Percentiles rank a stretch among this genome's conserved stretches.
These are phyloP conservation scores for Phytophthora sp. DNA, from an alignment of 352 stramenopile species.

Conservation along the genomic window DNA sequence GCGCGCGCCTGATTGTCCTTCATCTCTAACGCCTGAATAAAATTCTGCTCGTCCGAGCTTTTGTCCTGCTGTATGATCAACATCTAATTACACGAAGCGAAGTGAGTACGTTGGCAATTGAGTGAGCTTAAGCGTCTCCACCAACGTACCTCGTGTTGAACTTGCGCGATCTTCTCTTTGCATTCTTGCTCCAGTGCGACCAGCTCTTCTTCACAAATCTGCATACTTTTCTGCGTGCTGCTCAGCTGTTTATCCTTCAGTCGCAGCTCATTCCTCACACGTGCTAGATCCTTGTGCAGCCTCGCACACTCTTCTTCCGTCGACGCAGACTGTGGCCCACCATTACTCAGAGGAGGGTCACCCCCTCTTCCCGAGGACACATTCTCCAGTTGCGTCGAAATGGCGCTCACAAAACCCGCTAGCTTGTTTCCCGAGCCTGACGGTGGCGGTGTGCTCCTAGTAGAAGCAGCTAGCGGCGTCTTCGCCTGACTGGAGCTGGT, in stretches of 20 bases:
- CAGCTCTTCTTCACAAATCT: slow-evolving; percentile 79
- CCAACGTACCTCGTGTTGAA: slow-evolving; percentile 55
- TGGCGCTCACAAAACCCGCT: slow-evolving; percentile 34
- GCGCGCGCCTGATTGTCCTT: slow-evolving; percentile 71
- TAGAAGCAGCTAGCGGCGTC: neutral
- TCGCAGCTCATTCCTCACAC: slow-evolving; percentile 56
- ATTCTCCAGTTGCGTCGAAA: slow-evolving; percentile 38
- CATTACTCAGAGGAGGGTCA: slow-evolving; percentile 17
- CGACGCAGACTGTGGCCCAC: slow-evolving; percentile 7
- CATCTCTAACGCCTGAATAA: slow-evolving; percentile 71
- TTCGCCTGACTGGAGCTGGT: slow-evolving; percentile 24
- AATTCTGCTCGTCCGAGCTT: slow-evolving; percentile 72
- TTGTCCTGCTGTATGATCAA: slow-evolving; percentile 62
- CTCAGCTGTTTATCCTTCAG: slow-evolving; percentile 68
- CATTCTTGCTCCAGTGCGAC: slow-evolving; percentile 79
- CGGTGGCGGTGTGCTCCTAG: slow-evolving; percentile 25
- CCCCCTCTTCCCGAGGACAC: slow-evolving; percentile 27
- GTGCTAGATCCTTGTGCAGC: slow-evolving; percentile 62
- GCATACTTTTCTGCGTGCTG: slow-evolving; percentile 60
- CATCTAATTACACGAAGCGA: slow-evolving; percentile 39
- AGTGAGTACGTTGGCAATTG: no score
- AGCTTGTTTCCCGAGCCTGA: slow-evolving; percentile 42
- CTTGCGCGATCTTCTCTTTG: slow-evolving; percentile 67
- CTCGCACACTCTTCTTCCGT: slow-evolving; percentile 35
- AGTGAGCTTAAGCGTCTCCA: neutral